Base-by-base conservation (phyloP, 805 yeast species). In the Candida sithepensis region DNA sequence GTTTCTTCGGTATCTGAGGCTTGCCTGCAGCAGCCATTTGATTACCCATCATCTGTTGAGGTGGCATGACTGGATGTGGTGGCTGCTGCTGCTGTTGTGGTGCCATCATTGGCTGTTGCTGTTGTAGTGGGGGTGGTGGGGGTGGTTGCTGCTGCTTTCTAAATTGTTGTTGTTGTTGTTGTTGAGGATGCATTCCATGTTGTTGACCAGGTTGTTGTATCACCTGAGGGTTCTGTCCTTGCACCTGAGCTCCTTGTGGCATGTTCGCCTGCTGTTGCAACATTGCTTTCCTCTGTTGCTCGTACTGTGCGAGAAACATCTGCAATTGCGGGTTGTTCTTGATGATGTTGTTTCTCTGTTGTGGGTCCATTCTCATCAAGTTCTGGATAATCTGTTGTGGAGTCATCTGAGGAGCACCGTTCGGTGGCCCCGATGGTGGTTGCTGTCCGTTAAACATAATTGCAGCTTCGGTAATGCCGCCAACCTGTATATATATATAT, bases 201-300 rank as follows among this genome's bases (percentile, higher is more conserved):
- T 43, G 47, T 20, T 42, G 49, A 30, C 34, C 34, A 8, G 30
- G 30, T 26, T 43, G 50, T 41, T 44, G 55, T n/a, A 53, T 45
- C 32, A 47, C 47, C 16, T 52, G 46, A 12, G 57, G 68, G 28
- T 67, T 68, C 54, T 68, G 75, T 46, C 69, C 67, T 51, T 71
- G 76, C 3, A 74, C 73, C 54, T 71, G 76, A 52, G 61, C 67
- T 49, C 41, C 37, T 62, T 65, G 5, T 51, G 52, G 14, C 34
- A 30, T 30, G 14, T 30, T 30, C 16, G 44, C 52, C 24, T 50
- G 55, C 34, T 55, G 60, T 34, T 59, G 63, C 8, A 59, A 41
- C 7, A 60, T 58, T 7, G 61, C 51, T 54, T 64, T 54, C 12
- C 64, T 48, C 37, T 65, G 70, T 39, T 63, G 69, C 39, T 65